These are phyloP conservation scores for Monascus ruber DNA, from an alignment of 2,329 filamentous ascomycete species.

Conservation along the genomic window DNA sequence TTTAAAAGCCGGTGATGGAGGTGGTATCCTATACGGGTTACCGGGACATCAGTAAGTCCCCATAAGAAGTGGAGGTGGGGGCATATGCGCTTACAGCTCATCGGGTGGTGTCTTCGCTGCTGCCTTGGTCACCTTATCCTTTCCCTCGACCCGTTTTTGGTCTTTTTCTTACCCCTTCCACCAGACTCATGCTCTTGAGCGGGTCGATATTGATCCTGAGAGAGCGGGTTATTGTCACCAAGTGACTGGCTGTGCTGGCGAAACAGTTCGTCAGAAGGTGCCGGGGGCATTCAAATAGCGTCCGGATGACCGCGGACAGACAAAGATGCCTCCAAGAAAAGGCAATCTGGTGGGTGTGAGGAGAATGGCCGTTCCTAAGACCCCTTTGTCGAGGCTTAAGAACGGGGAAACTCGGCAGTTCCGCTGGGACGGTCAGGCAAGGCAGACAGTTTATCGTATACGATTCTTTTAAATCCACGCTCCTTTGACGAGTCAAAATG, in stretches of 20 bases:
- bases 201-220: constrained; percentile 15
- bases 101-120: constrained; percentile 20
- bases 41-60: constrained; percentile 2
- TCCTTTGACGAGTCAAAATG: no score
- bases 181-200: constrained; percentile 21
- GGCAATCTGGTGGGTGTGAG: constrained; percentile 9
- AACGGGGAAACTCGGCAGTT: constrained; percentile 13
- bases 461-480: no score
- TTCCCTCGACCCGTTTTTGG: constrained; percentile 24
- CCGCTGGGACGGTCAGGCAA: not conserved
- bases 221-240: constrained; percentile 18
- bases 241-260: constrained; percentile 25
- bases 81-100: constrained; percentile 21
- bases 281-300: constrained; percentile 32
- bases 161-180: constrained; percentile 31
- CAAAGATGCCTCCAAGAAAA: constrained; percentile 17
- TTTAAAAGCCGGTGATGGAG: constrained; percentile 13
- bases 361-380: constrained; percentile 19
- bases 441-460: no score
- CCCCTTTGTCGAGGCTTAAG: constrained; percentile 19
- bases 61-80: no score
- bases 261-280: constrained; percentile 27
- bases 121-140: constrained; percentile 24
- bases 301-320: not conserved
- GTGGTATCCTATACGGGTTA: constrained; percentile 12